Base-by-base conservation (phyloP, 352 stramenopile genomes). In the Saprolegnia parasitica region DNA sequence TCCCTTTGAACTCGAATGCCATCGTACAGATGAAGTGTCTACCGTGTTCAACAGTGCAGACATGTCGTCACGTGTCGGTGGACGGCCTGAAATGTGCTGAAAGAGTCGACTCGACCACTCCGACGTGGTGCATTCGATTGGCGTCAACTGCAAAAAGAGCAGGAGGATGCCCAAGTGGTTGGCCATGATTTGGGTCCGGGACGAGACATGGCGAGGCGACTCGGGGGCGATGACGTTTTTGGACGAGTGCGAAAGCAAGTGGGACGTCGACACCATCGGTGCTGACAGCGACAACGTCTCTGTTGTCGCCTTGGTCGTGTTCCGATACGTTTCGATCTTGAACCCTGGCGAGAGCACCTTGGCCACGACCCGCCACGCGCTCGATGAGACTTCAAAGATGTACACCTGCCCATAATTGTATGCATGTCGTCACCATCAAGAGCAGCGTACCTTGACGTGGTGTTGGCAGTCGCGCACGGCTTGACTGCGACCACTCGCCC, bases 401-500 rank as follows among this genome's bases (percentile, higher is more conserved):
- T 60, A 60, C 11, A 18, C 52, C 52, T 60, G 20, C 24, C 1
- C 3, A 26, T 60, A 9, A 11, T n/a, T n/a, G n/a, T n/a, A n/a
- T n/a, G n/a, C n/a, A n/a, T n/a, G n/a, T n/a, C n/a, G n/a, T n/a
- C n/a, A n/a, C n/a, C n/a, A n/a, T n/a, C n/a, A n/a, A n/a, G n/a
- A n/a, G n/a, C n/a, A n/a, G n/a, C 11, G 11, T 55, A 70, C 63
- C 35, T 78, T 76, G 42, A 84, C 77, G 47, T 77, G 55, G 70
- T 87, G 79, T 49, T 73, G 71, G 0, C 68, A 72, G 0, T 75
- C 75, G 16, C 79, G 77, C 57, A 80, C 73, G n/a, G 76, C 70
- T 58, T 83, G 79, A 60, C 77, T 83, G 21, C 76, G 81, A 37
- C 79, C 78, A 66, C 77, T 86, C 24, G 79, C 77, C 77, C 77